Evolutionary conservation across 768 basidiomycete species (phyloP).

Genomic region (Collybia mongolica): DNA sequence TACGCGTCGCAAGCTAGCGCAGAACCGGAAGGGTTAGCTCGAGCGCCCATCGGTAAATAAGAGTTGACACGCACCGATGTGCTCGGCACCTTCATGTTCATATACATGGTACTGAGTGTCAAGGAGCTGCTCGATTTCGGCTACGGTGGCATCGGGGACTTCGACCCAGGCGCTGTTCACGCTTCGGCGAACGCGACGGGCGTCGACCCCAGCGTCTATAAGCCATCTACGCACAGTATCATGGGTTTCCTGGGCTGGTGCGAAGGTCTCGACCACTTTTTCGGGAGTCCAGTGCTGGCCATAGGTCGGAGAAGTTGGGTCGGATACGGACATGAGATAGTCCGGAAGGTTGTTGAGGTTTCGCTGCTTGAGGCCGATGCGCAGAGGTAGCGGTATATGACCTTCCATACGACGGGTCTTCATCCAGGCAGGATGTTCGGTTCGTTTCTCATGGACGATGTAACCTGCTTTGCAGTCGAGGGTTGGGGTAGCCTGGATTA

Average conservation of each 20-base stretch:
- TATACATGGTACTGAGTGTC: slow-evolving; percentile 31
- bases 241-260: slow-evolving; percentile 22
- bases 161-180: slow-evolving; percentile 29
- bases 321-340: slow-evolving; percentile 29
- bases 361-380: slow-evolving; percentile 32
- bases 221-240: slow-evolving; percentile 31
- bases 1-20: slow-evolving; percentile 28
- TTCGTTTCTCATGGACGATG: neutral
- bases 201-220: slow-evolving; percentile 19
- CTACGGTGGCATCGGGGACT: slow-evolving; percentile 22
- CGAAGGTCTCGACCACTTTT: slow-evolving; percentile 27
- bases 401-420: neutral
- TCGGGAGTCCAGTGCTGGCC: slow-evolving; percentile 32
- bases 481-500: neutral
- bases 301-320: slow-evolving; percentile 33
- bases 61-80: slow-evolving; percentile 21
- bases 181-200: slow-evolving; percentile 19
- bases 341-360: slow-evolving; percentile 28
- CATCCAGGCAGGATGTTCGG: neutral
- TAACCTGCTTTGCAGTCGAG: neutral
- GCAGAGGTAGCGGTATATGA: slow-evolving; percentile 23
- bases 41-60: neutral
- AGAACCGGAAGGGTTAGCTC: neutral
- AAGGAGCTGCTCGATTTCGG: slow-evolving; percentile 29
- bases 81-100: slow-evolving; percentile 25